Conservation (phyloP, 176 grass and related monocot species). For the Echinochloa phyllopogon region DNA sequence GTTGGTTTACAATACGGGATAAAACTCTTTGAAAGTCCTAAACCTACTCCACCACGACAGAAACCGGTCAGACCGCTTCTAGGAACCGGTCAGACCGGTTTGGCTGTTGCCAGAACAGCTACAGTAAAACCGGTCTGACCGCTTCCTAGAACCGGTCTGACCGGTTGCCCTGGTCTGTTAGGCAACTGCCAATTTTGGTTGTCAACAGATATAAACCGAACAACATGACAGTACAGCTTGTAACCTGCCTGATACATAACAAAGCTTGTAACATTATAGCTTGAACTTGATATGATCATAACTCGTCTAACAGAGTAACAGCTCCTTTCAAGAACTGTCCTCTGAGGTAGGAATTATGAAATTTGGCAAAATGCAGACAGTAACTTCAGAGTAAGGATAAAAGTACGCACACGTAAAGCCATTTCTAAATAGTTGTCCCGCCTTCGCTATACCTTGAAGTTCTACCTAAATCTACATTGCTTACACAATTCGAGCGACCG, state of each 20-base stretch:
- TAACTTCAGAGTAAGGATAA: neutral
- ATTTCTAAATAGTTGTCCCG: neutral
- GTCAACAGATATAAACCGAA: no score
- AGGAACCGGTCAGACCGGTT: no score
- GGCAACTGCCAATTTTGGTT: no score
- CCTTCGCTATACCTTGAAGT: neutral
- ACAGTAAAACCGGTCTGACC: no score
- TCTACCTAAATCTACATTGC: slow-evolving; percentile 7
- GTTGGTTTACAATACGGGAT: no score
- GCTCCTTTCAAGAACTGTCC: neutral
- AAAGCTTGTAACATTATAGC: neutral
- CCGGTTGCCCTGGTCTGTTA: no score
- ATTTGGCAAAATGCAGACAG: neutral
- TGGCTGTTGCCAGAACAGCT: no score
- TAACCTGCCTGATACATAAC: neutral
- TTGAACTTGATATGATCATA: slow-evolving; percentile 18
- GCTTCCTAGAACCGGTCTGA: no score
- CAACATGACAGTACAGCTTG: neutral
- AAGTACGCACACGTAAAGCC: neutral
- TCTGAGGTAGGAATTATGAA: neutral
- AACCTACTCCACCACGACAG: no score
- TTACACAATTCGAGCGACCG: neutral
- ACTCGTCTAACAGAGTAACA: neutral
- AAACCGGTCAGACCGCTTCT: no score
- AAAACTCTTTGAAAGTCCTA: no score